phyloP scores from a whole-genome alignment of 768 basidiomycete genomes.

The Tephrocybe sp. region DNA sequence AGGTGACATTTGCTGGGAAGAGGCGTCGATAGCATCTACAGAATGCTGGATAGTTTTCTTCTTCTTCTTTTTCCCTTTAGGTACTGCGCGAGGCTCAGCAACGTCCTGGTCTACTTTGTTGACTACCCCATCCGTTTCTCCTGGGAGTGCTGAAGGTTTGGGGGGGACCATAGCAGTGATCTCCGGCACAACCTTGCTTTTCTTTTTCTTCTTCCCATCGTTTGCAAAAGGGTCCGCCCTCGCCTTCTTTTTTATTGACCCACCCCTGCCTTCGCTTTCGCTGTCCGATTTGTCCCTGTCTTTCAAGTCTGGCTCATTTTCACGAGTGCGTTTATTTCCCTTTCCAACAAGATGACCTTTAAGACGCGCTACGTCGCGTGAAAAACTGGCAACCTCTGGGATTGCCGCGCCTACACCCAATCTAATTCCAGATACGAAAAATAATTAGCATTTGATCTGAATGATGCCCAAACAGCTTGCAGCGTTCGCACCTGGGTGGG shows the following conservation, averaged over 20 bases:
- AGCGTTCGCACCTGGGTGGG: slow-evolving; percentile 57
- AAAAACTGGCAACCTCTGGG: slow-evolving; percentile 41
- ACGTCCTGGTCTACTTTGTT: slow-evolving; percentile 1
- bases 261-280: slow-evolving; percentile 59
- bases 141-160: neutral
- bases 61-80: slow-evolving; percentile 8
- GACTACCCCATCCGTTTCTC: slow-evolving; percentile 1
- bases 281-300: slow-evolving; percentile 31
- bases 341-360: slow-evolving; percentile 55
- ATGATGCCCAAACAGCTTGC: slow-evolving; percentile 7
- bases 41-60: neutral
- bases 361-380: slow-evolving; percentile 59
- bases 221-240: slow-evolving; percentile 56
- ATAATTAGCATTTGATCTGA: slow-evolving; percentile 6
- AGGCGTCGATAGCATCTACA: neutral
- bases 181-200: slow-evolving; percentile 11
- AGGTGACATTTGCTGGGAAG: neutral
- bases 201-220: slow-evolving; percentile 40
- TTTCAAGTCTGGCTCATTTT: slow-evolving; percentile 32
- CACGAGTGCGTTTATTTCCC: slow-evolving; percentile 43
- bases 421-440: slow-evolving; percentile 31
- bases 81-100: neutral
- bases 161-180: neutral
- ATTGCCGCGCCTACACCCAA: slow-evolving; percentile 73
- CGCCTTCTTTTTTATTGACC: slow-evolving; percentile 56